These are phyloP conservation scores for Brassica incana DNA, from an alignment of 345 rosid species.

Conservation along the genomic window DNA sequence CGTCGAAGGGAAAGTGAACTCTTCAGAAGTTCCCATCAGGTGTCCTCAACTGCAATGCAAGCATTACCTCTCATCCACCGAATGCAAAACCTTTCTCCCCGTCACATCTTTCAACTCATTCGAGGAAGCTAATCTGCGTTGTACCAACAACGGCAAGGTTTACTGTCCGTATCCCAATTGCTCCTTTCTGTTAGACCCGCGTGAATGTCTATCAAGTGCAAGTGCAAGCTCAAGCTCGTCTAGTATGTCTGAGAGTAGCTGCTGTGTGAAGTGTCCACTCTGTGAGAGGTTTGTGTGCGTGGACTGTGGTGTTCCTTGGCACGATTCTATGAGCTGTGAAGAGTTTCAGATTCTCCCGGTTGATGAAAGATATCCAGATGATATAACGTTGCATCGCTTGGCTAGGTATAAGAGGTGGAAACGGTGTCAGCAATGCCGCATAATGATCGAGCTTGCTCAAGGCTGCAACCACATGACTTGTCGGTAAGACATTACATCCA, in stretches of 20 bases:
- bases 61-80: constrained; percentile 58
- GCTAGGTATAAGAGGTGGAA: constrained; percentile 90
- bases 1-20: constrained; percentile 75
- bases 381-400: constrained; percentile 75
- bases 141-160: constrained; percentile 54
- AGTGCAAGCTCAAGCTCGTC: constrained; percentile 64
- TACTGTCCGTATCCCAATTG: constrained; percentile 90
- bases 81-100: constrained; percentile 77
- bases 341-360: constrained; percentile 81
- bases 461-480: constrained; percentile 99
- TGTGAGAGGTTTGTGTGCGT: constrained; percentile 86
- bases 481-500: constrained; percentile 50
- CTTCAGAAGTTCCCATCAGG: constrained; percentile 77
- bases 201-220: constrained; percentile 63
- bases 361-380: constrained; percentile 84
- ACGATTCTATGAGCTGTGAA: constrained; percentile 78
- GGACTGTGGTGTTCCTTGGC: constrained; percentile 96
- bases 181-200: constrained; percentile 73
- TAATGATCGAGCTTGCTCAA: constrained; percentile 88
- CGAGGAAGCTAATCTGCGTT: constrained; percentile 61
- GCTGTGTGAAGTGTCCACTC: constrained; percentile 74
- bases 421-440: constrained; percentile 86
- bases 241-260: constrained; percentile 64
- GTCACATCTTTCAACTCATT: constrained; percentile 57
- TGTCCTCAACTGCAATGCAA: constrained; percentile 92